Percentiles rank a stretch among this genome's conserved stretches.
These are phyloP conservation scores for Capillidium heterosporum DNA, from an alignment of 371 early-diverging fungal species.

Conservation along the genomic window DNA sequence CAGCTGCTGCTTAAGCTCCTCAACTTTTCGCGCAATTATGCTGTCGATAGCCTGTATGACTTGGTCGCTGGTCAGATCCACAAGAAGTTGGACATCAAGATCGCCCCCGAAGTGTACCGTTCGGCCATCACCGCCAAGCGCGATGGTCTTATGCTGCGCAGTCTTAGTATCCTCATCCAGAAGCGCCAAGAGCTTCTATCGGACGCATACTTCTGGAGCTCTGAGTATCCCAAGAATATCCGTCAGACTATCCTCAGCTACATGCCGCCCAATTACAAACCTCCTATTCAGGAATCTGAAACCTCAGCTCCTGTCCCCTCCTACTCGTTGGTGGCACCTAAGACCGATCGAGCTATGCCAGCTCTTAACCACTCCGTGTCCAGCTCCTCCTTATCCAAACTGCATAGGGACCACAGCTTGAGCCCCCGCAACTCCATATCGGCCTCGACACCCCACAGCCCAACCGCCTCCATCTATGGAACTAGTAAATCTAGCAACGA, in stretches of 20 bases:
- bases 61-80: conserved; percentile 43
- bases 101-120: conserved; percentile 49
- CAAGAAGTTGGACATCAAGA: conserved; percentile 36
- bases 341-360: too few relatives aligned
- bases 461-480: background rate
- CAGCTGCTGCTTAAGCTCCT: conserved; percentile 42
- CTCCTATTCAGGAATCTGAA: background rate
- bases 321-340: too few relatives aligned
- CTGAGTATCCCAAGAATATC: background rate
- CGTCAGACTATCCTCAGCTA: background rate
- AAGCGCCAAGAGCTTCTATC: background rate
- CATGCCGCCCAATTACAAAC: conserved; percentile 5
- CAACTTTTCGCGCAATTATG: conserved; percentile 38
- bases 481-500: background rate
- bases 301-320: background rate
- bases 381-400: too few relatives aligned
- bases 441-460: background rate
- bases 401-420: too few relatives aligned
- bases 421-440: too few relatives aligned
- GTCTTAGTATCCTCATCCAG: conserved; percentile 35
- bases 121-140: conserved; percentile 34
- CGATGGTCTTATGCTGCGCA: conserved; percentile 37
- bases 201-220: background rate
- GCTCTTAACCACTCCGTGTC: too few relatives aligned
- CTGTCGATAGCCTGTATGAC: conserved; percentile 31